These are phyloP conservation scores for Xylaria sp. DNA, from an alignment of 2,329 filamentous ascomycete genomes.

Conservation along the genomic window DNA sequence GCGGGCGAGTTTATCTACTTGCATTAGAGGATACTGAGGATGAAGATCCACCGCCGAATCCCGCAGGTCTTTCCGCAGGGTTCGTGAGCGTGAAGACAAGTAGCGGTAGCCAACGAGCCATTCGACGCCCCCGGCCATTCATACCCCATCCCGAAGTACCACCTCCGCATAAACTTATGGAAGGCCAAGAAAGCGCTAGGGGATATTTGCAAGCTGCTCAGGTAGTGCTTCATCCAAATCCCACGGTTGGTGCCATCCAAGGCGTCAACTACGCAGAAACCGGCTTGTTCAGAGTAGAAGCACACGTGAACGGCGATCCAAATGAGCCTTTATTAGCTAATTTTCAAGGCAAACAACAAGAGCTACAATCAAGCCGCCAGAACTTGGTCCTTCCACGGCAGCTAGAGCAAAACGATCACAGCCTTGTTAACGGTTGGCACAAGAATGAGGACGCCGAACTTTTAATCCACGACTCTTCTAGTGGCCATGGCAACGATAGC, in stretches of 20 bases:
- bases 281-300: conserved; percentile 53
- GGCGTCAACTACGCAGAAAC: conserved; percentile 57
- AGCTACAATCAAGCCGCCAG: conserved; percentile 33
- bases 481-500: conserved; percentile 5
- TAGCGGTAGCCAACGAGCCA: conserved; percentile 37
- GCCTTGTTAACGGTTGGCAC: neutral
- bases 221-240: conserved; percentile 51
- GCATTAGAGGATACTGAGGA: conserved; percentile 54
- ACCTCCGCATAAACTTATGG: conserved; percentile 43
- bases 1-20: conserved; percentile 63
- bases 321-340: conserved; percentile 51
- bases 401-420: neutral
- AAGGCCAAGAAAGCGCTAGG: conserved; percentile 37
- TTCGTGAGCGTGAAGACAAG: conserved; percentile 47
- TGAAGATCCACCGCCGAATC: conserved; percentile 37
- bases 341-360: conserved; percentile 53
- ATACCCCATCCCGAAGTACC: conserved; percentile 57
- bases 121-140: conserved; percentile 55
- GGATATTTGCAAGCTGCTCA: conserved; percentile 48
- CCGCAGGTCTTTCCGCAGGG: conserved; percentile 29
- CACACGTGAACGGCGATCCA: conserved; percentile 54
- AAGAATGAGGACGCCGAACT: neutral
- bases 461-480: neutral
- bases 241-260: conserved; percentile 60
- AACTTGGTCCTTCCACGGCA: neutral